These are phyloP conservation scores for Paspalum vaginatum DNA, from an alignment of 176 grass and related monocot genomes.

Conservation along the genomic window DNA sequence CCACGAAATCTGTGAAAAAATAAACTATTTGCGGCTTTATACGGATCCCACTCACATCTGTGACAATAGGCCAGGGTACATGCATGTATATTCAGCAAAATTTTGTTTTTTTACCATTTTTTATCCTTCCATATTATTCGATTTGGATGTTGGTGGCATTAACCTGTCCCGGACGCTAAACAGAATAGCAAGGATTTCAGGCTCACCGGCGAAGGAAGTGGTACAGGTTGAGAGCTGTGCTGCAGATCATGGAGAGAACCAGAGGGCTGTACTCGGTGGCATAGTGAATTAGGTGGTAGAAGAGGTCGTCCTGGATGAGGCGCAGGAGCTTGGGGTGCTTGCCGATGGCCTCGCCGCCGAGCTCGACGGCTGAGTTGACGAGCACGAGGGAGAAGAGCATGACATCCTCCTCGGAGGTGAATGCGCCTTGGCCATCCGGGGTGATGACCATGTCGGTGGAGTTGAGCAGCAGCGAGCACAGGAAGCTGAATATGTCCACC, in stretches of 20 bases:
- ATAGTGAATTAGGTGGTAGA: constrained; percentile 75
- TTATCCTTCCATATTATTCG: too few relatives aligned
- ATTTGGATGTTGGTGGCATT: too few relatives aligned
- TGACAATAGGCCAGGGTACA: too few relatives aligned
- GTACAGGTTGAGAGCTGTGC: constrained; percentile 84
- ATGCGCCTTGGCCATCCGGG: constrained; percentile 55
- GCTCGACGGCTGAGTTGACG: constrained; percentile 80
- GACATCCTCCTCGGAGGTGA: constrained; percentile 81
- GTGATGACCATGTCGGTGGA: constrained; percentile 54
- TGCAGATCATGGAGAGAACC: constrained; percentile 98
- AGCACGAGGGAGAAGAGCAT: constrained; percentile 91
- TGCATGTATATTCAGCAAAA: too few relatives aligned
- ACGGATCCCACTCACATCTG: too few relatives aligned
- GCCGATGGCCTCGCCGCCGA: constrained; percentile 80
- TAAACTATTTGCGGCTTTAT: too few relatives aligned
- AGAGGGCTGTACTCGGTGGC: constrained; percentile 63
- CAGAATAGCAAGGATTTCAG: background rate
- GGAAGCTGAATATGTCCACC: constrained; percentile 84
- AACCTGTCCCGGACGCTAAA: too few relatives aligned
- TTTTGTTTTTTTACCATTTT: too few relatives aligned
- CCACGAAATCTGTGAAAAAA: too few relatives aligned
- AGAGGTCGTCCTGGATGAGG: constrained; percentile 87
- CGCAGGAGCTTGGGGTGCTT: constrained; percentile 72
- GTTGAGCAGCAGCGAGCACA: constrained; percentile 80
- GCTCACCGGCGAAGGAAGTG: constrained; percentile 74